Evolutionary conservation across 768 basidiomycete genomes (phyloP), one percentile per base, ranked within the genome.

Genomic region (Phaffia tasmanica): DNA sequence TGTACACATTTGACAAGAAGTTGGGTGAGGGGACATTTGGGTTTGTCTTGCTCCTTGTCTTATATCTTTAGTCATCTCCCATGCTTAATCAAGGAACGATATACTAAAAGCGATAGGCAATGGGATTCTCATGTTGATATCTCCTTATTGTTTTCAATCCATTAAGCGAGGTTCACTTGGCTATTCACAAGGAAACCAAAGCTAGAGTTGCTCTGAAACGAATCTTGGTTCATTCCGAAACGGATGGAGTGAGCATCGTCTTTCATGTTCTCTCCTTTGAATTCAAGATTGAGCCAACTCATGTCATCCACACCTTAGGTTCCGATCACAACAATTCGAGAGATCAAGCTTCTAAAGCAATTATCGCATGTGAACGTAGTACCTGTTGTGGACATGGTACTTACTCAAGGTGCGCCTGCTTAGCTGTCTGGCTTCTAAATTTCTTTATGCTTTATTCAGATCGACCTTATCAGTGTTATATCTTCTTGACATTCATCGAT

Each of bases 11-110:
- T 18, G 85, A 86, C 51, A 86, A 85, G 2, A 95, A 97, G 77
- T 79, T 98, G 19, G 94, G 94, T 48, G 94, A 97, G 76, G 94
- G 94, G 4, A 98, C 94, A 30, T 98, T 98, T 76, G 94, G 93
- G 87, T 89, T 75, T 56, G 86, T 83, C 53, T 8, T 25, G 19
- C 14, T 55, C 35, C 59, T 56, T 50, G 11, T 63, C 46, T 61
- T 58, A 30, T 25, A 49, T 21, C 30, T 35, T 23, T 30, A 18
- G 7, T 35, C 27, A 49, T 1, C 18, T n/a, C 14, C 54, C n/a
- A n/a, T n/a, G 53, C 46, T 21, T 50, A 14, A 69, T 73, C 0
- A 29, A 64, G 25, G 64, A 69, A 48, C 42, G 63, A 21, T 11
- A 21, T 9, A 49, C 19, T 35, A 9, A n/a, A n/a, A n/a, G n/a